These are phyloP conservation scores for Oryza glumipatula DNA, from an alignment of 176 grass and related monocot genomes.

Conservation along the genomic window DNA sequence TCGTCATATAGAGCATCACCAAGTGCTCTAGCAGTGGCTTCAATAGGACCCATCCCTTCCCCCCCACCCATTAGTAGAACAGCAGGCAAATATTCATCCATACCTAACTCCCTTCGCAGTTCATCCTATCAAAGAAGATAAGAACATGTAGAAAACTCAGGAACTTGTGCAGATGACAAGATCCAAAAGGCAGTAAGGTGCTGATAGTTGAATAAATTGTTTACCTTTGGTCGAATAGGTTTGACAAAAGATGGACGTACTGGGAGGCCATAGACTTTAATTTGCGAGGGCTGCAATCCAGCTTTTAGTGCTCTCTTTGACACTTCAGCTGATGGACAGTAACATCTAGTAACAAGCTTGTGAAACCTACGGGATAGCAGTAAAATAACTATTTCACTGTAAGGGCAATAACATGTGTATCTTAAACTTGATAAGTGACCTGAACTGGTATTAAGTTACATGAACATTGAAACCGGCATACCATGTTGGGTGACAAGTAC, in stretches of 20 bases:
- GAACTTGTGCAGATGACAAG: conserved; percentile 10
- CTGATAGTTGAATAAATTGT: conserved; percentile 11
- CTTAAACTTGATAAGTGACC: conserved; percentile 21
- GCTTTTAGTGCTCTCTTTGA: conserved; percentile 92
- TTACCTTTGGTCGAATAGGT: conserved; percentile 82
- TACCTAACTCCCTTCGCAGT: conserved; percentile 81
- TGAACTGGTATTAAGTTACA: conserved; percentile 9
- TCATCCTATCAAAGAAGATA: conserved; percentile 67
- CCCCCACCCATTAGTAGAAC: conserved; percentile 97
- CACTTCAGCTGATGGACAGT: conserved; percentile 95
- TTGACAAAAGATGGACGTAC: conserved; percentile 97
- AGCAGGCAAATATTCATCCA: conserved; percentile 89
- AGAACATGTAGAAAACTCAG: background rate
- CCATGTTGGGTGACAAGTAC: conserved; percentile 99
- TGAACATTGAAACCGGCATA: conserved; percentile 53
- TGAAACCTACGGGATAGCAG: conserved; percentile 80
- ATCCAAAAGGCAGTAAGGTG: conserved; percentile 12
- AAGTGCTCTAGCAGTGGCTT: conserved; percentile 87
- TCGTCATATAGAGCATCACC: conserved; percentile 73
- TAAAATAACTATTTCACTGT: conserved; percentile 69
- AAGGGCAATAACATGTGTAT: conserved; percentile 38
- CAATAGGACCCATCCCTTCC: conserved; percentile 99
- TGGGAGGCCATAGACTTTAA: conserved; percentile 99
- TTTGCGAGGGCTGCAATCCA: conserved; percentile 81
- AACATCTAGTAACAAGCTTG: conserved; percentile 99